Base-by-base conservation (phyloP, 2,329 filamentous ascomycete species). In the Ambrosiella cleistominuta region DNA sequence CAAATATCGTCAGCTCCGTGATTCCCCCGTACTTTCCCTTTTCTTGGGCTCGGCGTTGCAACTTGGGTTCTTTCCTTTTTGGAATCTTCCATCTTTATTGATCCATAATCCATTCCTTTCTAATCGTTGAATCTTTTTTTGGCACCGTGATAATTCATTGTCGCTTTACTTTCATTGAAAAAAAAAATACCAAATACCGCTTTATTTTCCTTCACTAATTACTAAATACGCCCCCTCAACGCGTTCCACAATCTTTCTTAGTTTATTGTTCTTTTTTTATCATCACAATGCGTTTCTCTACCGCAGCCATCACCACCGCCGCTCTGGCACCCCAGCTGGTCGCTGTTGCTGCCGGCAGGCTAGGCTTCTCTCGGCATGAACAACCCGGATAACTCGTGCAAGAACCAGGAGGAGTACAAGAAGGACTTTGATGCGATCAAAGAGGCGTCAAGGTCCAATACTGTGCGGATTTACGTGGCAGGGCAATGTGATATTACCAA, bases 331-430 rank as follows among this genome's bases (percentile, higher is more conserved):
- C 66, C 1, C 56, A 63, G 36, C 69, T 77, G 2, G 67, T 74
- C 3, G 70, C 72, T 15, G 67, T 68, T 15, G 67, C 68, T n/a
- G 67, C 64, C 8, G 70, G 70, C 7, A 66, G 64, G 13, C 64
- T 85, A 61, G 83, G 83, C 56, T 85, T 85, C 65, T 75, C 72
- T 87, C 11, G 83, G 83, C 61, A 78, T 81, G 64, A 82, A 84
- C 67, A 78, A 78, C 62, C 58, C 74, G 27, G 78, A 81, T 64
- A 77, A 75, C 47, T 58, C 61, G 38, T 87, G 83, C 76, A 87
- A 87, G 70, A 70, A 70, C 42, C 70, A 74, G 49, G 66, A 69
- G 51, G 82, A 86, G 68, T 87, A 83, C 68, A 75, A 79, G 64
- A 72, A 70, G 54, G 83, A 87, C 67, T 84, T 86, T 67, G 75